phyloP scores from a whole-genome alignment of 2,329 filamentous ascomycete genomes.

The Cytospora piceicola region DNA sequence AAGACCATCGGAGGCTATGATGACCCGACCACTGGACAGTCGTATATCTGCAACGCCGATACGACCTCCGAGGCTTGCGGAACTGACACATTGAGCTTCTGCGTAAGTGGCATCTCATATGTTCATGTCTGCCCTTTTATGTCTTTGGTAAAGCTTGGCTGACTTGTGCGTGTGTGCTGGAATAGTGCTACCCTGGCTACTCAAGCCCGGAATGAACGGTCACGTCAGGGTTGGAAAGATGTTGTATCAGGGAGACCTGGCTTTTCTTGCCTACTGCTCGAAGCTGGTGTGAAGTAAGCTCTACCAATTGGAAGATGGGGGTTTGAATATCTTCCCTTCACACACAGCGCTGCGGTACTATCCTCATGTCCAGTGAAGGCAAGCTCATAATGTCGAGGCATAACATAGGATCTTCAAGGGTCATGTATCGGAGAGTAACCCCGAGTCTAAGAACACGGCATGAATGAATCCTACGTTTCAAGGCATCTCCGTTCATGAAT shows the following conservation, averaged over 20 bases:
- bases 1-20: slow-evolving; percentile 16
- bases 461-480: too few relatives aligned
- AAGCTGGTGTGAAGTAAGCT: background rate
- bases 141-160: background rate
- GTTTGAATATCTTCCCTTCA: too few relatives aligned
- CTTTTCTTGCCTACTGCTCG: background rate
- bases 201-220: background rate
- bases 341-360: too few relatives aligned
- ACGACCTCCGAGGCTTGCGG: slow-evolving; percentile 20
- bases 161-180: background rate
- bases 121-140: background rate
- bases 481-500: too few relatives aligned
- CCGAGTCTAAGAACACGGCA: too few relatives aligned
- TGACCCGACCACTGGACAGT: slow-evolving; percentile 21
- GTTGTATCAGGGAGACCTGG: background rate
- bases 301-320: too few relatives aligned
- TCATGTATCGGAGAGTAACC: too few relatives aligned
- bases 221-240: too few relatives aligned
- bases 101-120: slow-evolving; percentile 9
- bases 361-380: too few relatives aligned
- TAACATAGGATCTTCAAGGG: too few relatives aligned
- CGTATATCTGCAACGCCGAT: slow-evolving; percentile 21
- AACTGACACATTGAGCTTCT: slow-evolving; percentile 13
- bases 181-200: background rate
- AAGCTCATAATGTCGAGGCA: too few relatives aligned